phyloP scores from a whole-genome alignment of 2,329 filamentous ascomycete species.

The Epichloe baconii region DNA sequence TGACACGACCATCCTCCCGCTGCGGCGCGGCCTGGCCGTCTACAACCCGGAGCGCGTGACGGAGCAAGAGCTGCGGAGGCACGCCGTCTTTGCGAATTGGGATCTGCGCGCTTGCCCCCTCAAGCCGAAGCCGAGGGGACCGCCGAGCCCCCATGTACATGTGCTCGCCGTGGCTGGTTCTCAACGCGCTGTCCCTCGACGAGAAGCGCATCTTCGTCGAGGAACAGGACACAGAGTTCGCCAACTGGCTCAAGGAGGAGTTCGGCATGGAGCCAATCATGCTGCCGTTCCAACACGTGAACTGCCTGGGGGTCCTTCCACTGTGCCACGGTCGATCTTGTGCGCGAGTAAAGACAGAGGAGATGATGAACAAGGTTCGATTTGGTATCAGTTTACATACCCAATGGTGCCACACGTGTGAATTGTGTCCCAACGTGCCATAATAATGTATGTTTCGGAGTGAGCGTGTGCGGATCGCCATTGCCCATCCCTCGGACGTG shows the following conservation, averaged over 20 bases:
- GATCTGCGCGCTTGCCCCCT: constrained; percentile 15
- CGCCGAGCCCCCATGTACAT: constrained; percentile 12
- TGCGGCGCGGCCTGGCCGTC: constrained; percentile 15
- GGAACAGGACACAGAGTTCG: constrained; percentile 10
- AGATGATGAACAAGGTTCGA: background rate
- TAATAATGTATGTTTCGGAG: too few relatives aligned
- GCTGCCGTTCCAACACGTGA: constrained; percentile 18
- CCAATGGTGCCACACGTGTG: background rate
- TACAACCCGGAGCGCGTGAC: constrained; percentile 15
- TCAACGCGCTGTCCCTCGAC: constrained; percentile 16
- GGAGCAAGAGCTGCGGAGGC: constrained; percentile 11
- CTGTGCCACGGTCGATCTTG: constrained; percentile 15
- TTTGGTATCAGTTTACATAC: background rate
- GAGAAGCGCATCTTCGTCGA: constrained; percentile 16
- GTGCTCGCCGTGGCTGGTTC: constrained; percentile 14
- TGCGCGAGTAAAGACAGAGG: background rate
- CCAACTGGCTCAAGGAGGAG: constrained; percentile 7
- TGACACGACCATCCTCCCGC: constrained; percentile 18
- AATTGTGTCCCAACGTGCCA: too few relatives aligned
- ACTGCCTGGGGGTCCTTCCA: constrained; percentile 21
- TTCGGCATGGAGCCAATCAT: constrained; percentile 9
- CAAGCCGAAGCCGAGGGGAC: constrained; percentile 5
- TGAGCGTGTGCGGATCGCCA: too few relatives aligned
- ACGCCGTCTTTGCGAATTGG: constrained; percentile 15
- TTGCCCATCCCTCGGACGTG: too few relatives aligned